These are phyloP conservation scores for Gaultheria prostrata DNA, from an alignment of 148 eudicot species.

Conservation along the genomic window DNA sequence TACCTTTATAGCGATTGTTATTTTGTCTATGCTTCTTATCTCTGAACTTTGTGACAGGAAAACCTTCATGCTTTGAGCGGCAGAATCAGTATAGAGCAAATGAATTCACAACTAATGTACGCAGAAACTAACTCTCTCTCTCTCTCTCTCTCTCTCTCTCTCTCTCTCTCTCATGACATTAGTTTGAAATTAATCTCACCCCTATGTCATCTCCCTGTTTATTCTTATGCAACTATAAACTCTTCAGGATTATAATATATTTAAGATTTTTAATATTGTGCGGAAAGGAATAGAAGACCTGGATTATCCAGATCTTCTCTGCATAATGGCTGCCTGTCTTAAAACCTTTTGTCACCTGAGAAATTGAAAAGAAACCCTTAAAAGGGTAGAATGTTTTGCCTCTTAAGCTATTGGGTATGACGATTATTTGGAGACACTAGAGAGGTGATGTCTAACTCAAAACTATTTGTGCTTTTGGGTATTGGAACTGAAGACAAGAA, in stretches of 20 bases:
- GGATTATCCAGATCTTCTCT: neutral
- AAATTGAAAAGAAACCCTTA: neutral
- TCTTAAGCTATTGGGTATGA: neutral
- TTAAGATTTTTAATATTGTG: neutral
- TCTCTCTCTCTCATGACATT: neutral
- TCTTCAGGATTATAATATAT: neutral
- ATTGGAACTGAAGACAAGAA: neutral
- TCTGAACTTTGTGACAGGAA: slow-evolving; percentile 31
- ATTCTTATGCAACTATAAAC: neutral
- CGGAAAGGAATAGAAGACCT: neutral
- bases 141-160: neutral
- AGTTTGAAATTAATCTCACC: neutral
- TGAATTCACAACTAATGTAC: slow-evolving; percentile 49
- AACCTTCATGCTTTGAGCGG: slow-evolving; percentile 35
- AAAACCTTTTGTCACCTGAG: neutral
- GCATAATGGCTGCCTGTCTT: neutral
- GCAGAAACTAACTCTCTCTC: slow-evolving; percentile 18
- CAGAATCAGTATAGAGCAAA: slow-evolving; percentile 35
- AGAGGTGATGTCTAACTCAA: neutral
- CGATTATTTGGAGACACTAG: neutral
- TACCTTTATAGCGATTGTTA: neutral
- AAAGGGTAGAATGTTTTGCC: neutral
- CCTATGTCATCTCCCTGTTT: neutral
- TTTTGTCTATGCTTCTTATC: neutral
- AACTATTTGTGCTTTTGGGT: neutral